Evolutionary conservation across 306 rosid genomes (phyloP).

Genomic region (Delonix regia): DNA sequence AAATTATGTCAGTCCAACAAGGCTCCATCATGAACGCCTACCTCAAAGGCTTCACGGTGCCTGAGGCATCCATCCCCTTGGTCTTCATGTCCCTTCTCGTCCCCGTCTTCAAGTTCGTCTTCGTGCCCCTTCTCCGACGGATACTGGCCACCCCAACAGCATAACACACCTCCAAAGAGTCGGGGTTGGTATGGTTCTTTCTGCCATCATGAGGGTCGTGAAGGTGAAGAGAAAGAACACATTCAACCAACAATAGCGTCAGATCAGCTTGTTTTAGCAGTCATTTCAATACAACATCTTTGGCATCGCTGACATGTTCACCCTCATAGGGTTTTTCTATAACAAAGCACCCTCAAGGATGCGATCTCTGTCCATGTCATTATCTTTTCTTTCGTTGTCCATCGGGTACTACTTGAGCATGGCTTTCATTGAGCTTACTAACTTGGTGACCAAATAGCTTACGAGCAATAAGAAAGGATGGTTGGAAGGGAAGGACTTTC

Average conservation of each 20-base stretch:
- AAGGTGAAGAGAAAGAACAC: conserved; percentile 51
- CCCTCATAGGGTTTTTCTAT: conserved; percentile 65
- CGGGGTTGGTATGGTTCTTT: conserved; percentile 59
- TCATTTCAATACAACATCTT: conserved; percentile 56
- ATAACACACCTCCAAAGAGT: conserved; percentile 58
- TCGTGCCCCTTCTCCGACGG: conserved; percentile 46
- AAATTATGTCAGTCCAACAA: conserved; percentile 58
- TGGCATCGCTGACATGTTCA: too few species aligned
- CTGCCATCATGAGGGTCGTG: conserved; percentile 48
- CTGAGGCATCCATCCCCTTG: conserved; percentile 57
- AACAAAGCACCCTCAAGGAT: conserved; percentile 59
- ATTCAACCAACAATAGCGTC: conserved; percentile 18
- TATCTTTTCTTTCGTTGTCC: conserved; percentile 51
- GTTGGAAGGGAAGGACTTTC: conserved; percentile 53
- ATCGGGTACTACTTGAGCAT: too few species aligned
- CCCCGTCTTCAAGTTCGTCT: conserved; percentile 48
- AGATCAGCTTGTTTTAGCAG: conserved; percentile 58
- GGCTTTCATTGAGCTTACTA: too few species aligned
- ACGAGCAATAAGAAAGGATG: conserved; percentile 50
- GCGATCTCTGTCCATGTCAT: conserved; percentile 56
- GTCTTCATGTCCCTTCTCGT: conserved; percentile 59
- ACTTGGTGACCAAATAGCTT: conserved; percentile 39
- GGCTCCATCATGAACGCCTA: conserved; percentile 50
- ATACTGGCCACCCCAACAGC: conserved; percentile 54
- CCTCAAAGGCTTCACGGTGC: conserved; percentile 36